Evolutionary conservation across 169 alveolate genomes (phyloP).

Genomic region (Plasmodium knowlesi): DNA sequence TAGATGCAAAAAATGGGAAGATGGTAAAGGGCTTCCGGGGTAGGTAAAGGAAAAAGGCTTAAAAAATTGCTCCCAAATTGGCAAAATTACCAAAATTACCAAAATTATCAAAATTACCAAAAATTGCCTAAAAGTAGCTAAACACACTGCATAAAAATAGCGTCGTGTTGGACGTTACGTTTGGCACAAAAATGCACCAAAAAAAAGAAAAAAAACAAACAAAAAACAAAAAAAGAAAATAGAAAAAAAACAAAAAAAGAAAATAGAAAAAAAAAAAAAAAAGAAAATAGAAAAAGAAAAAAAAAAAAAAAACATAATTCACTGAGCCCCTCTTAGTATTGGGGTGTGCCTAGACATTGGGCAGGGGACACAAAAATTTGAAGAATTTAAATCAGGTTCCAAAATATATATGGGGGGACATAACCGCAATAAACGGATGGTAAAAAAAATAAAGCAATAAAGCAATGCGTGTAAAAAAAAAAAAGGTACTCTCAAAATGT

Average conservation of each 20-base stretch:
- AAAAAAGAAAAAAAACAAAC: not conserved
- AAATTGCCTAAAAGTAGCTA: not conserved
- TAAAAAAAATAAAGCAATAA: not conserved
- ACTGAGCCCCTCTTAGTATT: not conserved
- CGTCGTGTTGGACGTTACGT: not conserved
- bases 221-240: not conserved
- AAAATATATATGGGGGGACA: not conserved
- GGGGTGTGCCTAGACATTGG: not conserved
- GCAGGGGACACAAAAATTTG: not conserved
- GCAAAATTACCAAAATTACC: not conserved
- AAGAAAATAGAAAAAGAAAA: not conserved
- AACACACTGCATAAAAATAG: not conserved
- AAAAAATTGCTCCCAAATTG: not conserved
- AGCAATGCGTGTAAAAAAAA: not conserved
- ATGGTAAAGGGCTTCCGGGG: not conserved
- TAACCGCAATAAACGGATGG: not conserved
- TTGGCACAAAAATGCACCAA: not conserved
- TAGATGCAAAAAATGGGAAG: not conserved
- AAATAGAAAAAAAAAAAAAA: not conserved
- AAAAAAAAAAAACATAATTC: not conserved
- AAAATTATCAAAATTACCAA: not conserved
- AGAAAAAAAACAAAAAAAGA: not conserved
- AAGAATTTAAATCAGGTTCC: not conserved
- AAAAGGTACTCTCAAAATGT: not conserved
- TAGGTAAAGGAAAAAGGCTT: not conserved